A percentile compares a stretch with the other conserved stretches of the same genome.
These are phyloP conservation scores for Incumbomyces delicatus DNA, from an alignment of 2,329 filamentous ascomycete genomes.

Conservation along the genomic window DNA sequence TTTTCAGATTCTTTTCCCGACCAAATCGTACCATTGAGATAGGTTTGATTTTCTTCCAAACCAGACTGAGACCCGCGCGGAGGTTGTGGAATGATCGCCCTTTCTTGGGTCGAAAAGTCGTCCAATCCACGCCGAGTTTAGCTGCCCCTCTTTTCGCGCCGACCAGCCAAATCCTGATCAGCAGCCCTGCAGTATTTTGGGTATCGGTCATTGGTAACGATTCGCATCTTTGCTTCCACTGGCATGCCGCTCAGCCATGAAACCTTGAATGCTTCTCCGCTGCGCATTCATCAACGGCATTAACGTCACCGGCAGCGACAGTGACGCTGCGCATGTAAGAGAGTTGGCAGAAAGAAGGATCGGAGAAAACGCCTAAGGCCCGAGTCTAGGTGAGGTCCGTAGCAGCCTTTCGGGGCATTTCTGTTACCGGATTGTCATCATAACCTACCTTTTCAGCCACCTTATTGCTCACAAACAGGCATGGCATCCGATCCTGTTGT, in stretches of 20 bases:
- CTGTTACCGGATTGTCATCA: neutral
- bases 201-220: neutral
- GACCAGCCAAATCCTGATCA: neutral
- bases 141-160: neutral
- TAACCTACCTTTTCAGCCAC: neutral
- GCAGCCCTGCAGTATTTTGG: neutral
- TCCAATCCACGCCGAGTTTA: neutral
- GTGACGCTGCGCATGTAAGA: no score
- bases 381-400: no score
- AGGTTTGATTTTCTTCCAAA: neutral
- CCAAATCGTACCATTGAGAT: neutral
- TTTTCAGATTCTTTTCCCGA: no score
- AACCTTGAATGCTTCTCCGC: no score
- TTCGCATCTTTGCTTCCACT: no score
- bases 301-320: no score
- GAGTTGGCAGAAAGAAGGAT: no score
- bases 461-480: neutral
- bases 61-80: neutral
- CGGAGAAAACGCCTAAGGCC: no score
- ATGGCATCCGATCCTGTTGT: conserved; percentile 3
- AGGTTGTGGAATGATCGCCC: neutral
- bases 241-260: no score
- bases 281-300: no score
- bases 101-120: neutral
- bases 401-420: neutral